Evolutionary conservation across 495 filamentous ascomycete species (phyloP), one percentile per base, ranked within the genome.

Genomic region (Chaetomium fimeti): DNA sequence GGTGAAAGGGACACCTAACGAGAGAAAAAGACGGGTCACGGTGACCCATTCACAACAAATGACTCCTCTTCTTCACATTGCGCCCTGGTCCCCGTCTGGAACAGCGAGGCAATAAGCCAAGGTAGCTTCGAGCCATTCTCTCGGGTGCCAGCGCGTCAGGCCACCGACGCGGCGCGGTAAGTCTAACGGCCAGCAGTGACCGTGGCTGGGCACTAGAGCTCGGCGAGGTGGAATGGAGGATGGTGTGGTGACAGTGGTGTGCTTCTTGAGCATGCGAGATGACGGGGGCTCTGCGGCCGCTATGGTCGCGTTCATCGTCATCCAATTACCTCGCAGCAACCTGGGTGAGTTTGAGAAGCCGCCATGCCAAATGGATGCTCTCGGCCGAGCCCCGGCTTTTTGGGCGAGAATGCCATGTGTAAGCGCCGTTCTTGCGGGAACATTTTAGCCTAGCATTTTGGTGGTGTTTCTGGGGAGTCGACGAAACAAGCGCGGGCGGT

Each of bases 111-210:
- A 49, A 24, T 49, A 49, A 49, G 5, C 16, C n/a, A 49, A 20
- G 45, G 45, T 49, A 49, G 45, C 52, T 32, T 11, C n/a, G 28
- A 2, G 11, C 32, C 24, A 36, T 45, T 58, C 36, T 45, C 22
- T 32, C 36, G 20, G 1, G 1, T 16, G 51, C 52, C 28, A 18
- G 24, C 53, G n/a, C 32, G 56, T 60, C 62, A 54, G 56, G 56
- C 24, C 12, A 15, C 5, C 36, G 11, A 29, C 47, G 48, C 55
- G 48, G 12, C 55, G 56, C 25, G 48, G 47, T 48, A 64, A 18
- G 45, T 54, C 54, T 36, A 64, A 49, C 28, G 62, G 62, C 54
- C 62, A 64, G 54, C 62, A 16, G 18, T 38, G 18, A 40, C 54
- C 16, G 22, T 24, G 36, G 49, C 49, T 36, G 40, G 16, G 40